Conservation (phyloP, 2,329 filamentous ascomycete species). For the Aspergillus novoparasiticus region DNA sequence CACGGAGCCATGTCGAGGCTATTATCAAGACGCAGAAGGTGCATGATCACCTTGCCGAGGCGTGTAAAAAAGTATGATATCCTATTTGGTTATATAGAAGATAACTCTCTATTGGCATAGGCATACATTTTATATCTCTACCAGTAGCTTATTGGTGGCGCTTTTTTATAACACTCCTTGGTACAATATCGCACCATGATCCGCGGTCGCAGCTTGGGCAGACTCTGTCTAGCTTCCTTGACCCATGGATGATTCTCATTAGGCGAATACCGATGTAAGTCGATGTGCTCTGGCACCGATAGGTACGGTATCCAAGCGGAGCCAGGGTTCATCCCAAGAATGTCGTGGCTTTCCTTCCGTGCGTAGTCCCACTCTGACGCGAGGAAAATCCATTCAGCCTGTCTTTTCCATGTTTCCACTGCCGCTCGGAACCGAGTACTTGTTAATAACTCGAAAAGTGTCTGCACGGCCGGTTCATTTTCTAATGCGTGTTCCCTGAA, state of each 20-base stretch:
- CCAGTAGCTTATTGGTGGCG: no score
- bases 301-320: background rate
- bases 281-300: accelerated
- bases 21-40: background rate
- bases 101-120: background rate
- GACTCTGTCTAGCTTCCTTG: background rate
- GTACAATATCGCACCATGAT: background rate
- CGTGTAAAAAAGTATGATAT: background rate
- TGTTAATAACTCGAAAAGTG: background rate
- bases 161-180: background rate
- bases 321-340: background rate
- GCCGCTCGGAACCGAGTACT: background rate
- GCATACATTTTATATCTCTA: no score
- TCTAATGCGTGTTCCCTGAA: background rate
- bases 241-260: background rate
- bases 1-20: background rate
- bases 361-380: background rate
- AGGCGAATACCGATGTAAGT: background rate
- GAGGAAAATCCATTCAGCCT: background rate
- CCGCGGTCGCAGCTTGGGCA: background rate
- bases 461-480: background rate
- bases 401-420: background rate
- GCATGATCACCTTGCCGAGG: background rate
- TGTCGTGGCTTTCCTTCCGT: background rate
- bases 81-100: background rate